Percentiles rank a stretch among this genome's conserved stretches.
phyloP scores from a whole-genome alignment of 1,139 yeast genomes.

The Suhomyces panamericanus region DNA sequence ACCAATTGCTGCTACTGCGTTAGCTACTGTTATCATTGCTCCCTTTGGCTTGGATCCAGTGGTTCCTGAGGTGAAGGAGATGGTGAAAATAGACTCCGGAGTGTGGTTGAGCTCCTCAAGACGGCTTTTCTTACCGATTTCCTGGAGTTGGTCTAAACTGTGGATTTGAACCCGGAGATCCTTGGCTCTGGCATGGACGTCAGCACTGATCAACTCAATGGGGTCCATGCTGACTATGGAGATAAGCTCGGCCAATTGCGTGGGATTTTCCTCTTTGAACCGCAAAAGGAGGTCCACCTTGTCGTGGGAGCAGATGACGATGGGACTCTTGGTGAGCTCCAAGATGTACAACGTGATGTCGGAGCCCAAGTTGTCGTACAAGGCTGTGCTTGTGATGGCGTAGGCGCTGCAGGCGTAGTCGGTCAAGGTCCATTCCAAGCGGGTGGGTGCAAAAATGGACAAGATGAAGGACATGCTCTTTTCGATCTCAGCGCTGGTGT shows the following conservation, averaged over 20 bases:
- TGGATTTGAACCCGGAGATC: constrained; percentile 14
- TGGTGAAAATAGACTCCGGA: constrained; percentile 35
- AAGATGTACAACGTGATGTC: constrained; percentile 37
- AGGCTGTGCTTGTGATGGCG: constrained; percentile 39
- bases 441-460: constrained; percentile 36
- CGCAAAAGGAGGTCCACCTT: constrained; percentile 29
- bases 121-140: constrained; percentile 16
- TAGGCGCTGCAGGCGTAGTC: constrained; percentile 40
- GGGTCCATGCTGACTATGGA: constrained; percentile 41
- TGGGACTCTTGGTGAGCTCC: constrained; percentile 36
- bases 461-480: constrained; percentile 31
- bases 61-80: constrained; percentile 46
- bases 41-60: constrained; percentile 46
- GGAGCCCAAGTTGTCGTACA: constrained; percentile 43
- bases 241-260: constrained; percentile 29
- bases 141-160: constrained; percentile 20
- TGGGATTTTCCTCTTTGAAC: constrained; percentile 29
- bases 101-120: constrained; percentile 26
- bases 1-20: constrained; percentile 29
- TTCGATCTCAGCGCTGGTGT: constrained; percentile 14
- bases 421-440: constrained; percentile 41
- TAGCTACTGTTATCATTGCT: constrained; percentile 35
- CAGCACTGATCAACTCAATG: constrained; percentile 7
- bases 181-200: constrained; percentile 12
- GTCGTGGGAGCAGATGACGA: constrained; percentile 34